Base-by-base conservation (phyloP, 2,329 filamentous ascomycete genomes). In the Byssothecium circinans region DNA sequence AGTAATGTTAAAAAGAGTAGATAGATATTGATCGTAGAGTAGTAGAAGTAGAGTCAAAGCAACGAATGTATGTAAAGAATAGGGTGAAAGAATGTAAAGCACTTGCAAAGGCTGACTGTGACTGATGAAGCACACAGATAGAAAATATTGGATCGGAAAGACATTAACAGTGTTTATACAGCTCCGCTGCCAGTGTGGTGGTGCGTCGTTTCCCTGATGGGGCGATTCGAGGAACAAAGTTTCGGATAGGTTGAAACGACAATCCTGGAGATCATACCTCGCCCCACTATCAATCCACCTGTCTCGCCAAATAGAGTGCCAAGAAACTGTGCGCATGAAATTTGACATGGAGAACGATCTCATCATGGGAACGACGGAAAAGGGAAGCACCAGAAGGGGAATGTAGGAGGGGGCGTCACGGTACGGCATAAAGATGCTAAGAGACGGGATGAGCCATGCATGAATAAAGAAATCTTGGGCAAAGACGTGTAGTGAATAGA, bases 201-300 rank as follows among this genome's bases (percentile, higher is more conserved):
- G 14, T 15, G 19, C 14, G 7, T 15, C 25, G 18, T 29, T 15
- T 25, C 4, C 29, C 23, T 18, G 2, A 36, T 32, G 17, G 46
- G 25, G 20, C 19, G 35, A 44, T 49, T 37, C 22, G 50, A 49
- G 25, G 41, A 43, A 47, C 34, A 25, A 54, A 49, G 52, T 59
- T 55, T 53, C 52, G 53, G 43, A 41, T 43, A 34, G 41, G 40
- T 11, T 58, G 56, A 62, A 61, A 61, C 56, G 45, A 14, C 46
- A 46, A 37, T 54, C 57, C 57, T 60, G 59, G 50, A 51, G 52
- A 62, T 61, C 57, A 61, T 61, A 53, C 42, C 2, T 8, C 37
- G 25, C 4, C 27, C 36, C 29, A 33, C 29, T 25, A 25, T 25
- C 23, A 6, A 25, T 25, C 29, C 29, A 32, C 34, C 15, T 37